Conservation (phyloP, 139 green algal genomes). For the Chlorella vulgaris region DNA sequence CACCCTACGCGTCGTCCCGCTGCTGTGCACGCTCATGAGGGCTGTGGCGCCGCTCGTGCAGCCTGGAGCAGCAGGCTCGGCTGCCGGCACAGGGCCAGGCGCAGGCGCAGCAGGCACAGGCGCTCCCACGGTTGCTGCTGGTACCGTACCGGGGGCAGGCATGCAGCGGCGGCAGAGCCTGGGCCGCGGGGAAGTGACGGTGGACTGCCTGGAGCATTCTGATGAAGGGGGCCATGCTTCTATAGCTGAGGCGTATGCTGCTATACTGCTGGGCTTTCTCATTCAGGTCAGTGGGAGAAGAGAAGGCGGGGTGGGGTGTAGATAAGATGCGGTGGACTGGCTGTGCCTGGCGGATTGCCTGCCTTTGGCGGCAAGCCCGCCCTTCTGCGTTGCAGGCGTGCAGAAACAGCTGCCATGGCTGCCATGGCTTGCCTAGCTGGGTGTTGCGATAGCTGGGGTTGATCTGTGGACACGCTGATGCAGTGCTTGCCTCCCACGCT, state of each 20-base stretch:
- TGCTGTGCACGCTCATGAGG: conserved; percentile 60
- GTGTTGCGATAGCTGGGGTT: no score
- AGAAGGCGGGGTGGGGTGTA: no score
- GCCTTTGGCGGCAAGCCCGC: no score
- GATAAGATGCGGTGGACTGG: no score
- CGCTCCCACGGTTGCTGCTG: background rate
- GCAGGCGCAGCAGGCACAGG: background rate
- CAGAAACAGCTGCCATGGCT: no score
- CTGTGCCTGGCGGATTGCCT: no score
- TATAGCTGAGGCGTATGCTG: conserved; percentile 71
- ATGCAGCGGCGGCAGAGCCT: conserved; percentile 10
- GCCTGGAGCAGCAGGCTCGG: background rate
- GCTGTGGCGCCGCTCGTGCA: background rate
- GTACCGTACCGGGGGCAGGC: no score
- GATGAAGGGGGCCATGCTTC: conserved; percentile 33
- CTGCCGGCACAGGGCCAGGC: background rate
- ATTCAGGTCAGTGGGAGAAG: background rate
- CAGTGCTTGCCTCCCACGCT: no score
- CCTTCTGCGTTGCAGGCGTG: no score
- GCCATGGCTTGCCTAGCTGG: no score
- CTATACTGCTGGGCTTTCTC: conserved; percentile 47
- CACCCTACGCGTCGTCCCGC: conserved; percentile 29
- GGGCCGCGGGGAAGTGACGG: conserved; percentile 21
- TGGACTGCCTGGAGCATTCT: background rate
- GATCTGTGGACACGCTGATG: no score